phyloP scores from a whole-genome alignment of 2,329 filamentous ascomycete genomes.

The Beauveria caledonica region DNA sequence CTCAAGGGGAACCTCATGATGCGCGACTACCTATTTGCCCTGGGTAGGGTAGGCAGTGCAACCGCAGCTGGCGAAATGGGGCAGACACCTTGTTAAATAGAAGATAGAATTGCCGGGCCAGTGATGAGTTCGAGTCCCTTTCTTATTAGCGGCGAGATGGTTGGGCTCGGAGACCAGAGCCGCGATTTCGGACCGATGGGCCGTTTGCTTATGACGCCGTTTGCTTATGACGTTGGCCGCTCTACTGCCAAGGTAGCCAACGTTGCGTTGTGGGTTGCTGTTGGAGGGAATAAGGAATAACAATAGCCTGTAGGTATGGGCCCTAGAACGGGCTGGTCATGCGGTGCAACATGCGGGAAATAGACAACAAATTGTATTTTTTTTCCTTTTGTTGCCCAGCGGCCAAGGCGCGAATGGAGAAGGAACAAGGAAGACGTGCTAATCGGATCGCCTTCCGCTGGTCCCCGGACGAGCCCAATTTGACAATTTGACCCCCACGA shows the following conservation, averaged over 20 bases:
- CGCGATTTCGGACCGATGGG: constrained; percentile 11
- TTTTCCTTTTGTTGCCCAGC: not conserved
- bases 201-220: not conserved
- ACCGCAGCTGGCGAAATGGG: not conserved
- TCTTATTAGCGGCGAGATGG: not conserved
- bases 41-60: not conserved
- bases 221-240: constrained; percentile 2
- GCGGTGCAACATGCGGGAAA: not conserved
- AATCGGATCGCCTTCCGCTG: constrained; percentile 9
- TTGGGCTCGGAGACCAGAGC: not conserved
- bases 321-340: not conserved
- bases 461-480: constrained; percentile 1
- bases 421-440: not conserved
- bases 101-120: not conserved
- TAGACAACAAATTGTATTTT: not conserved
- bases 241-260: too few species aligned
- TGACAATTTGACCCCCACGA: constrained; percentile 12
- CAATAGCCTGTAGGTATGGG: too few species aligned
- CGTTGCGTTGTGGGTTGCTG: not conserved
- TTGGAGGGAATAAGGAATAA: not conserved
- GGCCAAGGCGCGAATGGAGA: not conserved
- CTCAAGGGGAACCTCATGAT: not conserved
- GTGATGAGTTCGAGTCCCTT: not conserved
- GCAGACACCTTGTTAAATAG: not conserved
- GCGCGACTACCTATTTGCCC: not conserved